Evolutionary conservation across 1,284 basidiomycete genomes (phyloP).

Genomic region (Earliella scabrosa): DNA sequence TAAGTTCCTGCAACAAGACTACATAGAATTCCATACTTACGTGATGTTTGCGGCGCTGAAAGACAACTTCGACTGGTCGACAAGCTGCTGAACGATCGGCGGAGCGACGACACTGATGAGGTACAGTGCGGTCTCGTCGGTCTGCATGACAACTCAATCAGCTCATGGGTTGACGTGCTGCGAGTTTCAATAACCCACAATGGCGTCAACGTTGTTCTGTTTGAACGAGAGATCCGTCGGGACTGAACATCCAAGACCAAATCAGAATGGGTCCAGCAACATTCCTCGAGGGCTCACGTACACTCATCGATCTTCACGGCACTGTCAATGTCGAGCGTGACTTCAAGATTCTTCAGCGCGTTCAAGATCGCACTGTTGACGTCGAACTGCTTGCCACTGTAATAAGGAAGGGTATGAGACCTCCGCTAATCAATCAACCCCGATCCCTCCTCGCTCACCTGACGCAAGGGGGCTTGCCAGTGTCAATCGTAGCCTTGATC

Average conservation of each 20-base stretch:
- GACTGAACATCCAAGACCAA: conserved; percentile 44
- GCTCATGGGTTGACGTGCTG: neutral
- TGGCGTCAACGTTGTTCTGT: conserved; percentile 63
- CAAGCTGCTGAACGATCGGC: conserved; percentile 71
- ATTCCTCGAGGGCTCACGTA: too few relatives aligned
- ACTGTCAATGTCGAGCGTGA: conserved; percentile 40
- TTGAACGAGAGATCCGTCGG: conserved; percentile 65
- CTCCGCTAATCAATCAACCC: too few relatives aligned
- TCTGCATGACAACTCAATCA: conserved; percentile 38
- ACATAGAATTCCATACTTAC: conserved; percentile 37
- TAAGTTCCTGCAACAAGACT: neutral
- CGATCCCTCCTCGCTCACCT: too few relatives aligned
- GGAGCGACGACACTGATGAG: conserved; percentile 72
- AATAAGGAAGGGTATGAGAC: conserved; percentile 13
- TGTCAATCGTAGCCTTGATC: conserved; percentile 63
- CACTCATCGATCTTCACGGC: conserved; percentile 65
- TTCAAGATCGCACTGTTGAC: conserved; percentile 62
- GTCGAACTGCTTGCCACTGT: conserved; percentile 70
- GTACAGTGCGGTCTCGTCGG: conserved; percentile 67
- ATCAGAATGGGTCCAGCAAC: too few relatives aligned
- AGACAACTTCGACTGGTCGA: conserved; percentile 58
- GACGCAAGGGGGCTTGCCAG: conserved; percentile 53
- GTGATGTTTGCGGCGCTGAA: conserved; percentile 70
- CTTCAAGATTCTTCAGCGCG: conserved; percentile 49
- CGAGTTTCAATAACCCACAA: too few relatives aligned